Evolutionary conservation across 164 flowering plant genomes (phyloP).

Genomic region (Paratinospora sagittata): DNA sequence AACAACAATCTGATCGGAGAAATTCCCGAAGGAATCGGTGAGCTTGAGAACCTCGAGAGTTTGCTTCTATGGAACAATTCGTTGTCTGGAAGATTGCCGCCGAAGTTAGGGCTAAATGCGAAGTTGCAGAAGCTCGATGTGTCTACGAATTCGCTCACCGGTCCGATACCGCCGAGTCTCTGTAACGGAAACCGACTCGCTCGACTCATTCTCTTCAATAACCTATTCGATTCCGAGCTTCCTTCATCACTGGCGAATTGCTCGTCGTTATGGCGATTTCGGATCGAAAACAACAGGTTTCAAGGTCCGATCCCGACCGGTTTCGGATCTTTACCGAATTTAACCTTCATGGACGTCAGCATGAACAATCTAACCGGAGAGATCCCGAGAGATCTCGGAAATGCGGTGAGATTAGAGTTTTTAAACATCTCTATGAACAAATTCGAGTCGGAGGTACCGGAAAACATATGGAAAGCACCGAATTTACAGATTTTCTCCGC

Average conservation of each 20-base stretch:
- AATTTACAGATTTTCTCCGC: constrained; percentile 40
- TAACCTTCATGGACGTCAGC: constrained; percentile 9
- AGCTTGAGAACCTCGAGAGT: constrained; percentile 39
- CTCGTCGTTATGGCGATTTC: constrained; percentile 46
- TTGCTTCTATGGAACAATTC: constrained; percentile 48
- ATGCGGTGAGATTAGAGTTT: constrained; percentile 38
- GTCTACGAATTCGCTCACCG: constrained; percentile 52
- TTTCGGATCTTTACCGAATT: constrained; percentile 18
- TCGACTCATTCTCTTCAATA: constrained; percentile 44
- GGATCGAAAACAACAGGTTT: constrained; percentile 48
- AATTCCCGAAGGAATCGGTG: constrained; percentile 56
- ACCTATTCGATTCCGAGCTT: constrained; percentile 46
- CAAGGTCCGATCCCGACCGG: constrained; percentile 46
- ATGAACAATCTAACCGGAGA: constrained; percentile 40
- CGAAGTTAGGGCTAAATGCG: constrained; percentile 53
- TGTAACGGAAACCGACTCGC: constrained; percentile 42
- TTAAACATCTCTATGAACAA: constrained; percentile 51
- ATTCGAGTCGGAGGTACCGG: constrained; percentile 49
- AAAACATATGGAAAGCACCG: constrained; percentile 33
- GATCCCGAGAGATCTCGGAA: constrained; percentile 51
- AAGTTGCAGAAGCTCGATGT: constrained; percentile 50
- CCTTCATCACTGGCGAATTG: constrained; percentile 61
- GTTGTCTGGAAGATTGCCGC: constrained; percentile 66
- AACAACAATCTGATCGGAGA: constrained; percentile 50
- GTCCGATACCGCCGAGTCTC: constrained; percentile 62